Conservation (phyloP, 805 yeast genomes). For the Saccharomycopsis javanensis region DNA sequence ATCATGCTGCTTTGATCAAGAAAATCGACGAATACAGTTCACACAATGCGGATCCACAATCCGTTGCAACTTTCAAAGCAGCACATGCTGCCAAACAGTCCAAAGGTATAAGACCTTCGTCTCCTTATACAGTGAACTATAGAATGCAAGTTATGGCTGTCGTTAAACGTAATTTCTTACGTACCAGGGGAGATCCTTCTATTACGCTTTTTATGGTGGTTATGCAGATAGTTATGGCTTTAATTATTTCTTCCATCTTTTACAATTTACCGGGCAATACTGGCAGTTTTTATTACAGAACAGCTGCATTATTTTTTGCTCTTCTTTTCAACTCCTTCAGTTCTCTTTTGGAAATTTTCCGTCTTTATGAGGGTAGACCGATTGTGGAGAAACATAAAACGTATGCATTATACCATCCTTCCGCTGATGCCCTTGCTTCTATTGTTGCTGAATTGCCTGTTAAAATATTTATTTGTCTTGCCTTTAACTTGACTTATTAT, state of each 20-base stretch:
- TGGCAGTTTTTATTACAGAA: slow-evolving; percentile 33
- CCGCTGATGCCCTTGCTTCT: slow-evolving; percentile 57
- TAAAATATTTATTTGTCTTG: slow-evolving; percentile 34
- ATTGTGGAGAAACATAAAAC: slow-evolving; percentile 51
- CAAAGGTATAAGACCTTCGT: slow-evolving; percentile 25
- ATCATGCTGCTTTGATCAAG: slow-evolving; percentile 25
- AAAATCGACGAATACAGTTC: slow-evolving; percentile 26
- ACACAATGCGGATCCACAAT: slow-evolving; percentile 23
- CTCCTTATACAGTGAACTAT: slow-evolving; percentile 33
- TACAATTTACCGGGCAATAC: slow-evolving; percentile 26
- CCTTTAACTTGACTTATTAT: slow-evolving; percentile 41
- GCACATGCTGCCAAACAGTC: slow-evolving; percentile 32
- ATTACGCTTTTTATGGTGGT: slow-evolving; percentile 28
- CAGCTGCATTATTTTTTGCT: slow-evolving; percentile 44
- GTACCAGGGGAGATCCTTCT: slow-evolving; percentile 33
- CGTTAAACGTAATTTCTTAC: slow-evolving; percentile 27
- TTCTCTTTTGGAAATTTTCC: slow-evolving; percentile 35
- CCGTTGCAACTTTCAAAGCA: slow-evolving; percentile 13
- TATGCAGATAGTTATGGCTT: slow-evolving; percentile 31
- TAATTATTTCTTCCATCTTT: slow-evolving; percentile 35
- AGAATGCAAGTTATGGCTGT: slow-evolving; percentile 31
- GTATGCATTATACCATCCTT: slow-evolving; percentile 49
- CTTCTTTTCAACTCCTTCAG: slow-evolving; percentile 37
- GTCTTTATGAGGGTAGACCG: slow-evolving; percentile 38
- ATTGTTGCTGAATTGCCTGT: slow-evolving; percentile 50